Percentiles rank a stretch among this genome's conserved stretches.
Evolutionary conservation across 2,329 filamentous ascomycete genomes (phyloP).

Genomic region (Chaetomiaceae sp.): DNA sequence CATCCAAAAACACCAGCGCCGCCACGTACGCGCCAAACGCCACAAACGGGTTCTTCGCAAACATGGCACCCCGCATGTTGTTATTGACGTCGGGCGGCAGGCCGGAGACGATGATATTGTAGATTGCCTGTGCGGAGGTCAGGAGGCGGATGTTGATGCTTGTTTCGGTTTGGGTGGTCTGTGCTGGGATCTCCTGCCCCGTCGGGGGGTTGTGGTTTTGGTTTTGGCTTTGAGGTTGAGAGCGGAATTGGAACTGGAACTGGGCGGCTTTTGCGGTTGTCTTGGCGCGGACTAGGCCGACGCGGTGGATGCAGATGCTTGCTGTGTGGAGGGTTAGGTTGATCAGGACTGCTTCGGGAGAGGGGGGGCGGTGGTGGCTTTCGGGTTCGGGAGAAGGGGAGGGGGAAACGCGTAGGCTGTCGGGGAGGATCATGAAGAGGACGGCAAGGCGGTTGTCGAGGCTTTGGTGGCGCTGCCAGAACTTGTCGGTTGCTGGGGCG

Average conservation of each 20-base stretch:
- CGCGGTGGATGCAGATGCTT: slow-evolving; percentile 2
- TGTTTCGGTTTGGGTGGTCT: too few relatives aligned
- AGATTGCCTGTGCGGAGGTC: background rate
- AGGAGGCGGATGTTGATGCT: background rate
- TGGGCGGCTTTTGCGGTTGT: background rate
- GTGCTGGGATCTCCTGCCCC: too few relatives aligned
- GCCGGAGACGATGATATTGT: background rate
- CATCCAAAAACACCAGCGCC: background rate
- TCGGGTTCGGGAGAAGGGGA: background rate
- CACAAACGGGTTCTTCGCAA: background rate
- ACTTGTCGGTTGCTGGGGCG: background rate
- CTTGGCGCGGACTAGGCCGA: background rate
- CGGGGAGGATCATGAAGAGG: background rate
- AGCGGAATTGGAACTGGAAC: too few relatives aligned
- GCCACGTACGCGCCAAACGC: background rate
- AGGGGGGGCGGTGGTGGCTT: too few relatives aligned
- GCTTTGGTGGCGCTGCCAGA: background rate
- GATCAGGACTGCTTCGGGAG: background rate
- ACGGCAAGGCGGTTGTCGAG: background rate
- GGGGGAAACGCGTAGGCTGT: background rate
- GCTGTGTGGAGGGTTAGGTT: slow-evolving; percentile 1
- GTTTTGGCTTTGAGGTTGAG: too few relatives aligned
- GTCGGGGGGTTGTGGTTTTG: too few relatives aligned
- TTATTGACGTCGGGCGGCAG: background rate
- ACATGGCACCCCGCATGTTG: too few relatives aligned